Evolutionary conservation across 805 yeast genomes (phyloP).

Genomic region (Metschnikowia gelsemii): DNA sequence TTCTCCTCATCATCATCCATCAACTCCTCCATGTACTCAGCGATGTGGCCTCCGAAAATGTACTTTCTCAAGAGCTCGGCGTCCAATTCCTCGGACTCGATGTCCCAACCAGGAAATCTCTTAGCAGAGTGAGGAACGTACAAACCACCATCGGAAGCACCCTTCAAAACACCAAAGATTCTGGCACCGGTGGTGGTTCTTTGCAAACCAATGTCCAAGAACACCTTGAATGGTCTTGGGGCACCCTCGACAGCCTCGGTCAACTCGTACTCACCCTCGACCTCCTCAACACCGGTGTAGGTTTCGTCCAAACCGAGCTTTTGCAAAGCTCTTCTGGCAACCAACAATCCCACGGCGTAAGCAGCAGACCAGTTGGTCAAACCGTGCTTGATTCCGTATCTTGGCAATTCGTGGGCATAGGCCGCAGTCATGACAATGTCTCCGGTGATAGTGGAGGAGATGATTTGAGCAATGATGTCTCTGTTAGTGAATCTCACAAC

Average conservation of each 20-base stretch:
- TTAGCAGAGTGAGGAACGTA: slow-evolving; percentile 98
- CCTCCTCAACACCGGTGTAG: slow-evolving; percentile 98
- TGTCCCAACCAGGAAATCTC: slow-evolving; percentile 99
- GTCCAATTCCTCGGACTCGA: slow-evolving; percentile 97
- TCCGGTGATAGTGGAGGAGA: slow-evolving; percentile 96
- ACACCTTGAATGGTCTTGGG: slow-evolving; percentile 99
- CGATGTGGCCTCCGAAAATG: slow-evolving; percentile 99
- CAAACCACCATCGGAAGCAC: slow-evolving; percentile 99
- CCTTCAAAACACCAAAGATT: slow-evolving; percentile 98
- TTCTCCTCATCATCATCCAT: slow-evolving; percentile 99
- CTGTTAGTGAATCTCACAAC: slow-evolving; percentile 99
- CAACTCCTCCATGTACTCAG: slow-evolving; percentile 99
- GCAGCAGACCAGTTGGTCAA: slow-evolving; percentile 99
- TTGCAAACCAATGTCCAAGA: slow-evolving; percentile 98
- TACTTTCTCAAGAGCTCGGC: slow-evolving; percentile 96
- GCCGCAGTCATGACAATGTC: slow-evolving; percentile 96
- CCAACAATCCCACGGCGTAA: slow-evolving; percentile 96
- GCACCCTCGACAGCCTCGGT: slow-evolving; percentile 99
- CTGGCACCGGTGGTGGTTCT: slow-evolving; percentile 99
- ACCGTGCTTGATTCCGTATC: slow-evolving; percentile 97
- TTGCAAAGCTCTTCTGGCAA: slow-evolving; percentile 98
- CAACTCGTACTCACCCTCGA: slow-evolving; percentile 97
- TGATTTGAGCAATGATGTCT: slow-evolving; percentile 97
- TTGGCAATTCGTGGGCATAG: slow-evolving; percentile 98
- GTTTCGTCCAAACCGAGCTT: slow-evolving; percentile 98